Conservation (phyloP, 331 rosid genomes). For the Pyrus hybrid region DNA sequence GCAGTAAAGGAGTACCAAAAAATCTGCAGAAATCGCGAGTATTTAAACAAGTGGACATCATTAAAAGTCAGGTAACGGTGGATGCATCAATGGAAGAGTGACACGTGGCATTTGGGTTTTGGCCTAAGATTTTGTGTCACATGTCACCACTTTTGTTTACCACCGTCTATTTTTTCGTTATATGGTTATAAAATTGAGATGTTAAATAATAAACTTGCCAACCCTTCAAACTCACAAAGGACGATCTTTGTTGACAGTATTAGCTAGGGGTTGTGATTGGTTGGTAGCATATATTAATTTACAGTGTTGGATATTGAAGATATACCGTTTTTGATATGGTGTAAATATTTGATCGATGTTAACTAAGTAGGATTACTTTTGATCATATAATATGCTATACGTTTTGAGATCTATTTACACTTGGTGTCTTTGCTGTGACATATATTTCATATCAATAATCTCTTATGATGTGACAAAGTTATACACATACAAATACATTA, state of each 20-base stretch:
- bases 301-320: no score
- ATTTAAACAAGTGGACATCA: background rate
- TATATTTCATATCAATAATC: no score
- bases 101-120: background rate
- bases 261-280: no score
- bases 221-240: background rate
- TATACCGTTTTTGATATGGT: no score
- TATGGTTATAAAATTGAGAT: background rate
- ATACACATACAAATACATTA: no score
- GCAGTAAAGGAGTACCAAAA: background rate
- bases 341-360: no score
- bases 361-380: no score
- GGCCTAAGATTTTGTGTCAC: conserved; percentile 4
- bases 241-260: background rate
- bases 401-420: no score
- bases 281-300: no score
- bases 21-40: background rate
- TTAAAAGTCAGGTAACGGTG: background rate
- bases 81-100: background rate
- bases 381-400: no score
- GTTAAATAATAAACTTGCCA: background rate
- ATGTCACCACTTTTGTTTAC: background rate
- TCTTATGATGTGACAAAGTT: no score
- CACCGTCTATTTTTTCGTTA: background rate
- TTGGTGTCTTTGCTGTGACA: no score